These are phyloP conservation scores for Iberis pinnata DNA, from an alignment of 345 rosid species.

Conservation along the genomic window DNA sequence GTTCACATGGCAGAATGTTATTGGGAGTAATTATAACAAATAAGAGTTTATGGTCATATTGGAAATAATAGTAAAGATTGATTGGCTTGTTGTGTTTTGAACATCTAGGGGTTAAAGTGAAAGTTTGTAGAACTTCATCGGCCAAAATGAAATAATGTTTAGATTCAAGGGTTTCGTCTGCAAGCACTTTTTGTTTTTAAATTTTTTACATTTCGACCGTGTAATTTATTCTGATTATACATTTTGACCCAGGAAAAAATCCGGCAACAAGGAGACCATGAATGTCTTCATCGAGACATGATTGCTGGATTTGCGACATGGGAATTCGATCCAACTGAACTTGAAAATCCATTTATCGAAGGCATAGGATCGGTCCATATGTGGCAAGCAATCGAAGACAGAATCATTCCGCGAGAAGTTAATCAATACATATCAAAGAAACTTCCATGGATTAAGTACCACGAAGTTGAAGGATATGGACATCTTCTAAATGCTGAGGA, in stretches of 20 bases:
- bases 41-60: too few relatives aligned
- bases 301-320: constrained; percentile 48
- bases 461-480: constrained; percentile 57
- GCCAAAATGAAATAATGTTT: too few relatives aligned
- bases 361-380: constrained; percentile 51
- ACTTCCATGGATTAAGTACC: constrained; percentile 64
- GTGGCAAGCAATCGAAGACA: constrained; percentile 65
- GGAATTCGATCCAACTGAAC: constrained; percentile 67
- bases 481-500: constrained; percentile 38
- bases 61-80: too few relatives aligned
- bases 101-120: too few relatives aligned
- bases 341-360: constrained; percentile 51
- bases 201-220: constrained; percentile 48
- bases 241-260: too few relatives aligned
- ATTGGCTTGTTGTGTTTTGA: too few relatives aligned
- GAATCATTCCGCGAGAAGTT: constrained; percentile 44
- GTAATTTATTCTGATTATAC: too few relatives aligned
- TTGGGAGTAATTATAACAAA: too few relatives aligned
- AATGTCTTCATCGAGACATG: constrained; percentile 49
- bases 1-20: too few relatives aligned
- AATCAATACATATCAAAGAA: constrained; percentile 44
- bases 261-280: constrained; percentile 63
- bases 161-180: too few relatives aligned
- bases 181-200: too few relatives aligned
- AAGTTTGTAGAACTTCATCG: too few relatives aligned